phyloP scores from a whole-genome alignment of 2,329 filamentous ascomycete species.

The Ophiosphaerella herpotricha region DNA sequence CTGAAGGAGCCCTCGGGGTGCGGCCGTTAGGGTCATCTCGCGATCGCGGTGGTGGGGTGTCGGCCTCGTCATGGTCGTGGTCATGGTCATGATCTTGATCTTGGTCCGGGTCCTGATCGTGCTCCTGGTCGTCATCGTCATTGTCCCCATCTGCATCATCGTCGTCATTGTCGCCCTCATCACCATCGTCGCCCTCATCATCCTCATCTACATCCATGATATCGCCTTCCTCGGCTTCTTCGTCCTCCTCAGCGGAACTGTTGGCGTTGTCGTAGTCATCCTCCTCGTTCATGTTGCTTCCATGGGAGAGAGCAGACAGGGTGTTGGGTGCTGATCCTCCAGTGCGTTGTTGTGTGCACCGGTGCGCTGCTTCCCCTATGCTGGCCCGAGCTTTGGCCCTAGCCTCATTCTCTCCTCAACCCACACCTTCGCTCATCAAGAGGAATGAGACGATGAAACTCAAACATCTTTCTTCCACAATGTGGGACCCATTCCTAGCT shows the following conservation, averaged over 20 bases:
- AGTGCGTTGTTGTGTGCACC: background rate
- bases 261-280: conserved; percentile 52
- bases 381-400: too few relatives aligned
- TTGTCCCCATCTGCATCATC: conserved; percentile 49
- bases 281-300: conserved; percentile 49
- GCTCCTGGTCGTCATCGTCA: conserved; percentile 48
- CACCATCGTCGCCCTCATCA: conserved; percentile 48
- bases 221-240: conserved; percentile 47
- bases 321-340: background rate
- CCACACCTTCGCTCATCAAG: too few relatives aligned
- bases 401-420: too few relatives aligned
- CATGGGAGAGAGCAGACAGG: conserved; percentile 11
- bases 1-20: conserved; percentile 25
- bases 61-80: conserved; percentile 52
- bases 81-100: conserved; percentile 45
- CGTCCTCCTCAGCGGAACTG: conserved; percentile 38
- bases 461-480: too few relatives aligned
- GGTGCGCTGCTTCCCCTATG: too few relatives aligned
- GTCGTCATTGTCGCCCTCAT: conserved; percentile 49
- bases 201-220: conserved; percentile 51
- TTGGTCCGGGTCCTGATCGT: conserved; percentile 48
- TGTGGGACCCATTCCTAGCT: too few relatives aligned
- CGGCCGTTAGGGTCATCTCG: conserved; percentile 35
- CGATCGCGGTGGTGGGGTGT: conserved; percentile 49
- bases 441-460: too few relatives aligned